These are phyloP conservation scores for Nelumbo lutea DNA, from an alignment of 164 flowering plant species.

Conservation along the genomic window DNA sequence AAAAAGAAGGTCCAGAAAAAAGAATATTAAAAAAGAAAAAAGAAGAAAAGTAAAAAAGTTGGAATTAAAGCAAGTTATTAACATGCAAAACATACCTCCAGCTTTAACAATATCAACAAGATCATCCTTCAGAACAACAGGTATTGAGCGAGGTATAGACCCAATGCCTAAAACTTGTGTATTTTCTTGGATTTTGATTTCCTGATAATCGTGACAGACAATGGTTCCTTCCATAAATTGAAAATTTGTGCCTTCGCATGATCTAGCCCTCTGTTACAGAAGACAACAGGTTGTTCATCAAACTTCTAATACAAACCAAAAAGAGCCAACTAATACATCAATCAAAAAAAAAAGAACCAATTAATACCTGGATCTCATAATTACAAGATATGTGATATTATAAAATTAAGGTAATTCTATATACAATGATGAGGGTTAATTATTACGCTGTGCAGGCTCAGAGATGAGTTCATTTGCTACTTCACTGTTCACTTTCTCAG, in stretches of 20 bases:
- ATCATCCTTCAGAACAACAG: conserved; percentile 78
- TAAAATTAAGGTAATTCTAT: neutral
- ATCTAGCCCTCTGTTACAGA: conserved; percentile 40
- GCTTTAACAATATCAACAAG: conserved; percentile 97
- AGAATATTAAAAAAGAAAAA: too few relatives aligned
- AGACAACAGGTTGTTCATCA: conserved; percentile 9
- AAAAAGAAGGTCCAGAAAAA: neutral
- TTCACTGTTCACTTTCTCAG: too few relatives aligned
- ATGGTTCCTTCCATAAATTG: conserved; percentile 51
- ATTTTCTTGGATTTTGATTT: conserved; percentile 95
- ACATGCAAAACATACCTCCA: conserved; percentile 56
- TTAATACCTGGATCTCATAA: neutral
- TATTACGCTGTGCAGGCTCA: too few relatives aligned
- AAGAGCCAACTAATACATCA: neutral
- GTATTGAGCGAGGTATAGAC: conserved; percentile 94
- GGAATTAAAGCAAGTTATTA: conserved; percentile 1
- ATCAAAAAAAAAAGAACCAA: neutral
- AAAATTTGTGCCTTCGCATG: conserved; percentile 72
- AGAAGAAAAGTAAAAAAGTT: neutral
- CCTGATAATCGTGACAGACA: conserved; percentile 90
- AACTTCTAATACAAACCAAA: conserved; percentile 3
- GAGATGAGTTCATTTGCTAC: too few relatives aligned
- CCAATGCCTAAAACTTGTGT: conserved; percentile 90
- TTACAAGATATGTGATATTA: neutral
- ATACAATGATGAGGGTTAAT: too few relatives aligned